phyloP scores from a whole-genome alignment of 2,329 filamentous ascomycete genomes.

The Trichophyton schoenleinii region DNA sequence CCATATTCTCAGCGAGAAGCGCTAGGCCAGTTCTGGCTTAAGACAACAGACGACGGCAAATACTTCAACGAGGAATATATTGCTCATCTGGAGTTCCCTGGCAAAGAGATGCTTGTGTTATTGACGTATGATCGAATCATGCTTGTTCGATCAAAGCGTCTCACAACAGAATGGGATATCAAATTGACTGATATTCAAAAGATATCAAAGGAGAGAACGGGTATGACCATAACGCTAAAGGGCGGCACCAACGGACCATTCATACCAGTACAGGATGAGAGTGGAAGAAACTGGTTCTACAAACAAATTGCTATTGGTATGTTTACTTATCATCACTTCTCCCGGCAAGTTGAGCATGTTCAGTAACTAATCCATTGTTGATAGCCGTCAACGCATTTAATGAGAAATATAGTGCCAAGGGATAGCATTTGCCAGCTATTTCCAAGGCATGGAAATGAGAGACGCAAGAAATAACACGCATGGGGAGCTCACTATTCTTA shows the following conservation, averaged over 20 bases:
- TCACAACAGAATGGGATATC: slow-evolving; percentile 91
- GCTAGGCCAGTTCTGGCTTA: slow-evolving; percentile 95
- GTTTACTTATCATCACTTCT: slow-evolving; percentile 13
- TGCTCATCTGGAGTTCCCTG: slow-evolving; percentile 81
- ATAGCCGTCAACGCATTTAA: slow-evolving; percentile 54
- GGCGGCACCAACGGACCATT: slow-evolving; percentile 91
- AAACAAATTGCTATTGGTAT: slow-evolving; percentile 49
- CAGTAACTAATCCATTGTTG: neutral
- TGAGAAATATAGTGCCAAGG: slow-evolving; percentile 52
- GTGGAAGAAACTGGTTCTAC: slow-evolving; percentile 54
- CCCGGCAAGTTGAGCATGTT: neutral
- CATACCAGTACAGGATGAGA: slow-evolving; percentile 84
- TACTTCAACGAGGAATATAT: slow-evolving; percentile 98
- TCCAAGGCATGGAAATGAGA: neutral
- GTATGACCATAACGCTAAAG: slow-evolving; percentile 75
- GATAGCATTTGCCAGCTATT: slow-evolving; percentile 21
- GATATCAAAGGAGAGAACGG: slow-evolving; percentile 91
- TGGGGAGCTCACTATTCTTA: neutral
- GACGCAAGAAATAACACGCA: neutral
- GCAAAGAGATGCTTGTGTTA: slow-evolving; percentile 80
- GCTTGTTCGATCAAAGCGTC: slow-evolving; percentile 72
- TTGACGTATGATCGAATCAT: slow-evolving; percentile 80
- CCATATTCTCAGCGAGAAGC: slow-evolving; percentile 92
- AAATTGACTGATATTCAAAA: slow-evolving; percentile 92
- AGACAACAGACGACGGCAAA: slow-evolving; percentile 92